These are phyloP conservation scores for Cercospora brassicicola DNA, from an alignment of 2,329 filamentous ascomycete species.

Conservation along the genomic window DNA sequence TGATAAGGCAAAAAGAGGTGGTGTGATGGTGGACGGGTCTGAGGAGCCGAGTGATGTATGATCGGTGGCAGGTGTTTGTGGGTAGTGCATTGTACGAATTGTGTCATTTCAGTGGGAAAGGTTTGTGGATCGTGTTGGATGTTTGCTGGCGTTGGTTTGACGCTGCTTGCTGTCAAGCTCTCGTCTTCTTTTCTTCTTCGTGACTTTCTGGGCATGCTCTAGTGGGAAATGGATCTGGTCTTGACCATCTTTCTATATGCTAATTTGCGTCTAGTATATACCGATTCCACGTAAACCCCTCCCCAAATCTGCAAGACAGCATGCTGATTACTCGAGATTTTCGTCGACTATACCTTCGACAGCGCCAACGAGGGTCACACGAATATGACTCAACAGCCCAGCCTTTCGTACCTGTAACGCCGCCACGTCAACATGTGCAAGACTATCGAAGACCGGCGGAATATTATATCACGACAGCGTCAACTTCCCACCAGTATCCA, in stretches of 20 bases:
- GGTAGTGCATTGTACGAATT: not conserved
- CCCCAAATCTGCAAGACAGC: not conserved
- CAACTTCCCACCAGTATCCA: no score
- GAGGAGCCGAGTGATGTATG: conserved; percentile 12
- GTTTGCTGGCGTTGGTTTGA: not conserved
- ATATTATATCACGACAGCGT: no score
- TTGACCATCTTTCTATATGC: not conserved
- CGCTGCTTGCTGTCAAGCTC: not conserved
- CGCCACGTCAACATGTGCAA: no score
- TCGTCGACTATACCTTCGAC: not conserved
- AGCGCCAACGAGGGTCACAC: no score
- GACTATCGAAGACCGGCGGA: no score
- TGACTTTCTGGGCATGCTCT: not conserved
- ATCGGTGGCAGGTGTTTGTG: not conserved
- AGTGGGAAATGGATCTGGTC: not conserved
- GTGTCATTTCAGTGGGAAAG: not conserved
- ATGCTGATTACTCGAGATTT: not conserved
- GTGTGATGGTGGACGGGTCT: not conserved
- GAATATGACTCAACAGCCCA: no score
- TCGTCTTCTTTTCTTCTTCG: not conserved
- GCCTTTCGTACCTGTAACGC: no score
- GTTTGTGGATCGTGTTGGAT: not conserved
- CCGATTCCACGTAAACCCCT: not conserved
- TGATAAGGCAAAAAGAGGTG: conserved; percentile 6
- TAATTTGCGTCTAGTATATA: not conserved